Conservation (phyloP, 2,329 filamentous ascomycete genomes). For the Monosporascus ibericus region DNA sequence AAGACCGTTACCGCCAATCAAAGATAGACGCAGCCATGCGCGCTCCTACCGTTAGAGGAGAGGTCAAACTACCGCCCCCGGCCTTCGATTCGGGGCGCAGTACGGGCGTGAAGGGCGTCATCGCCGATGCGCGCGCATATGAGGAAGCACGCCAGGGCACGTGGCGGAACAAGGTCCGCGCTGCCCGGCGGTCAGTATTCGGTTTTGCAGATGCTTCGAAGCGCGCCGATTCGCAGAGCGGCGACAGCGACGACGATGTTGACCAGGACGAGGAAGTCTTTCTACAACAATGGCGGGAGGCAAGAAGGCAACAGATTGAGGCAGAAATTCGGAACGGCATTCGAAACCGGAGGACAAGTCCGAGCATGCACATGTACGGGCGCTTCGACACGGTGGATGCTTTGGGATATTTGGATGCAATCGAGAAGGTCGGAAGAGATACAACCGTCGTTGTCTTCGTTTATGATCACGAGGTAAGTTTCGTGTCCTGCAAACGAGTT, state of each 20-base stretch:
- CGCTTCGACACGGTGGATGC: slow-evolving; percentile 80
- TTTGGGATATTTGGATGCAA: slow-evolving; percentile 87
- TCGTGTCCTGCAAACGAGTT: background rate
- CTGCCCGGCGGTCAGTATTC: slow-evolving; percentile 50
- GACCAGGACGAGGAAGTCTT: slow-evolving; percentile 71
- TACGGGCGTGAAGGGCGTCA: slow-evolving; percentile 82
- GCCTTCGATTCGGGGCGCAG: slow-evolving; percentile 63
- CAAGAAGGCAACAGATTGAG: slow-evolving; percentile 71
- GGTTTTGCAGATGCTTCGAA: slow-evolving; percentile 33
- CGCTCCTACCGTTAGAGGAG: slow-evolving; percentile 46
- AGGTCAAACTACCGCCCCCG: slow-evolving; percentile 55
- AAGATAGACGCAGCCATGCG: slow-evolving; percentile 61
- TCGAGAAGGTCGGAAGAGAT: slow-evolving; percentile 78
- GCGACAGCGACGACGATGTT: slow-evolving; percentile 41
- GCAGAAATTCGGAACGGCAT: slow-evolving; percentile 47
- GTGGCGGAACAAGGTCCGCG: slow-evolving; percentile 46
- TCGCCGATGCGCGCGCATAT: slow-evolving; percentile 74
- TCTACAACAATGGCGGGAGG: slow-evolving; percentile 78
- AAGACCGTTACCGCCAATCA: slow-evolving; percentile 45
- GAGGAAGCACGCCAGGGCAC: slow-evolving; percentile 58
- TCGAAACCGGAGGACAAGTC: slow-evolving; percentile 64
- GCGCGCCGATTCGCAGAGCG: slow-evolving; percentile 25
- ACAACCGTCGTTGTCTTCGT: slow-evolving; percentile 91
- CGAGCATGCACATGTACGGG: slow-evolving; percentile 73
- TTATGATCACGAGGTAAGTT: slow-evolving; percentile 74